Base-by-base conservation (phyloP, 2,329 filamentous ascomycete genomes). In the Fusarium piperis region DNA sequence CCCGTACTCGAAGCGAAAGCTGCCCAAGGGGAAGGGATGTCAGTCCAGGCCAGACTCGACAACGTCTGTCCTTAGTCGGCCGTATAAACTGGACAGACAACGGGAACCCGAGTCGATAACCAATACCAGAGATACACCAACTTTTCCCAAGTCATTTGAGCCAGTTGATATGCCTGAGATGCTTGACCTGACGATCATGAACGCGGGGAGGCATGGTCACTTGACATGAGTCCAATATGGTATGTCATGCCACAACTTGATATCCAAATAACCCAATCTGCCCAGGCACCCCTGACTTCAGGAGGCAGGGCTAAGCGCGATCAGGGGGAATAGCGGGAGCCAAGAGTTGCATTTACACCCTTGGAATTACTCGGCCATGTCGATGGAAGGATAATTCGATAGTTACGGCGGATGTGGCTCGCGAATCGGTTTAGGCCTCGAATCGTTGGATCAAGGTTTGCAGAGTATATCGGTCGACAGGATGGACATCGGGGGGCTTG, bases 201-300 rank as follows among this genome's bases (percentile, higher is more conserved):
- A 15, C 1, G 11, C 28, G 28, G 10, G 6, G 4, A n/a, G 13
- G 4, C 30, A 33, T 7, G 23, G 23, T 12, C 8, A 32, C 28
- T 13, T 28, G 55, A 35, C 33, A 16, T 59, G 15, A 28, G 9
- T 7, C 38, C 4, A 32, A 32, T 36, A 12, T 23, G 26, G 23
- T 11, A 46, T 35, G 16, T 15, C 38, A 16, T 39, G 48, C 26
- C 28, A 35, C 33, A 35, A 60, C 44, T 26, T 18, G 56, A 63
- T 68, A 41, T 51, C 33, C 28, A 12, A 62, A 13, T 28, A 6
- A 20, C n/a, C 35, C 20, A 44, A 12, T 13, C 30, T 20, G 62
- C 46, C 32, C 13, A 51, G 30, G 30, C 35, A 26, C 30, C 41
- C 62, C 70, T 70, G 66, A 70, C 70, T 72, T 72, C 70, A 72